Evolutionary conservation across 495 filamentous ascomycete genomes (phyloP).

Genomic region (Sporormia fimetaria): DNA sequence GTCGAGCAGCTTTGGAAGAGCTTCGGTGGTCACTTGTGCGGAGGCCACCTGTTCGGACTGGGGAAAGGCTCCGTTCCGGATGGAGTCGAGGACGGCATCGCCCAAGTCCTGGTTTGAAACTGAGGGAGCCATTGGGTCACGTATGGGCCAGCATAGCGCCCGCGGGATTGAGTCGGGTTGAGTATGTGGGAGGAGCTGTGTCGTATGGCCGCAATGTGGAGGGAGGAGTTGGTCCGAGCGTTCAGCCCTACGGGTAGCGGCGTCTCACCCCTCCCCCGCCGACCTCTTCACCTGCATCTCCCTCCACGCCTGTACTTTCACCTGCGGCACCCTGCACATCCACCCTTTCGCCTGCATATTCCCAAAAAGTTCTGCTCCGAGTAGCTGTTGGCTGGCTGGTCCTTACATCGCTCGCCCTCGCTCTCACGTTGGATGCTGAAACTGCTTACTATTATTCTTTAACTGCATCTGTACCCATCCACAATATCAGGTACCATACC

Average conservation of each 20-base stretch:
- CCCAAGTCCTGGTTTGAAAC: constrained; percentile 38
- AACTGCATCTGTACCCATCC: too few relatives aligned
- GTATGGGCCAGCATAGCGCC: too few relatives aligned
- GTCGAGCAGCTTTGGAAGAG: constrained; percentile 51
- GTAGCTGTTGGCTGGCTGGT: too few relatives aligned
- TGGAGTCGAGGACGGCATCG: constrained; percentile 59
- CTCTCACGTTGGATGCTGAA: too few relatives aligned
- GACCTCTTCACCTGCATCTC: neutral
- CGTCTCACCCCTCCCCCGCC: neutral
- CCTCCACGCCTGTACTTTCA: neutral
- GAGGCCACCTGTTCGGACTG: constrained; percentile 58
- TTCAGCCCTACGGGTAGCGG: constrained; percentile 3
- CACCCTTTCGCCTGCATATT: too few relatives aligned
- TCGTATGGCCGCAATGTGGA: neutral
- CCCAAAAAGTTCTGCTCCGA: too few relatives aligned
- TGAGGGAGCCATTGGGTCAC: constrained; percentile 12
- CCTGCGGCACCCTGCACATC: too few relatives aligned
- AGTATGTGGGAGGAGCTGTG: neutral
- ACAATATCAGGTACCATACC: too few relatives aligned
- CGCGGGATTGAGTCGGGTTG: too few relatives aligned
- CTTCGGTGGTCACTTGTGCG: constrained; percentile 45
- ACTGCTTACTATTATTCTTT: too few relatives aligned
- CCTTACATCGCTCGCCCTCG: too few relatives aligned
- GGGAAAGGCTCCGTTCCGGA: constrained; percentile 60
- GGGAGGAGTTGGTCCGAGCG: neutral